phyloP scores from a whole-genome alignment of 2,329 filamentous ascomycete genomes.

The Trichophyton mentagrophytes region DNA sequence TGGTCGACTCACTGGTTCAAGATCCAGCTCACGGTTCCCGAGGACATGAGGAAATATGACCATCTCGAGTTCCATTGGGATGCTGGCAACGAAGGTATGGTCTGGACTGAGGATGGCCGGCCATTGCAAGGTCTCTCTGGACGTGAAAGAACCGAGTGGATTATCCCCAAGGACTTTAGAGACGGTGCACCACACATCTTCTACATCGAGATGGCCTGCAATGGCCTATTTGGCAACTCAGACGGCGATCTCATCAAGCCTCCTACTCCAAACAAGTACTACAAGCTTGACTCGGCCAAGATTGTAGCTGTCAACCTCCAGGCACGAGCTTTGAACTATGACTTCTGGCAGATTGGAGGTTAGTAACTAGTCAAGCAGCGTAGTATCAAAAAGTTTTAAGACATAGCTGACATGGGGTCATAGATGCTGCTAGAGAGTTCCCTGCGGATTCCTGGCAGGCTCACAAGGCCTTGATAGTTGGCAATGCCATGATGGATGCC shows the following conservation, averaged over 20 bases:
- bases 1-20: slow-evolving; percentile 99
- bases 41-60: slow-evolving; percentile 58
- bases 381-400: not conserved
- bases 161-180: slow-evolving; percentile 66
- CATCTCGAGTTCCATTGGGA: slow-evolving; percentile 96
- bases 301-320: slow-evolving; percentile 82
- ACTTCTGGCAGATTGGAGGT: slow-evolving; percentile 82
- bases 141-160: slow-evolving; percentile 81
- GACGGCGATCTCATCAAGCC: slow-evolving; percentile 76
- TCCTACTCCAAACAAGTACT: slow-evolving; percentile 73
- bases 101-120: slow-evolving; percentile 83
- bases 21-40: slow-evolving; percentile 63
- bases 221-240: slow-evolving; percentile 94
- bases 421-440: slow-evolving; percentile 81
- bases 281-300: slow-evolving; percentile 60
- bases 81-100: slow-evolving; percentile 80
- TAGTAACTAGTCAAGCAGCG: slow-evolving; percentile 12
- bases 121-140: slow-evolving; percentile 87
- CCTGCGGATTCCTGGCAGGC: slow-evolving; percentile 77
- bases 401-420: slow-evolving; percentile 2
- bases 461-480: slow-evolving; percentile 70
- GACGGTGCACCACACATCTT: slow-evolving; percentile 79
- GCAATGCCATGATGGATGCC: slow-evolving; percentile 77
- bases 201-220: slow-evolving; percentile 98
- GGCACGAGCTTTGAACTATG: slow-evolving; percentile 70